Base-by-base conservation (phyloP, 176 grass and related monocot species). In the Neostapfia colusana region DNA sequence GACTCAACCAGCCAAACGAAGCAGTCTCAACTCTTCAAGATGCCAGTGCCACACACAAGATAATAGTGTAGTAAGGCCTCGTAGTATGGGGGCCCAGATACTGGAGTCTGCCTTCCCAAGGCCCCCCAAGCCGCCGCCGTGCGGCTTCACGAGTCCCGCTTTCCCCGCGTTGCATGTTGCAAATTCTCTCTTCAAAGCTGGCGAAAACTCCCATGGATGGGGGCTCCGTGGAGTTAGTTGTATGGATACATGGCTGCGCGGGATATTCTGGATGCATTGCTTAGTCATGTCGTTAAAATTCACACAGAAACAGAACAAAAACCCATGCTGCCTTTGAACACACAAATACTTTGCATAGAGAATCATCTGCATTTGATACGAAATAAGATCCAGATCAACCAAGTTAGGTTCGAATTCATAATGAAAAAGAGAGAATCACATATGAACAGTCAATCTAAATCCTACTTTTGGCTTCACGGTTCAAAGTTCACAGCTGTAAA, bases 181-280 rank as follows among this genome's bases (percentile, higher is more conserved):
- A 49, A 49, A 49, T 49, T 49, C 16, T 49, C 46, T 49, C 46
- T 49, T 49, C 17, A 49, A 49, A 49, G 46, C 16, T 17, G 46
- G 15, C 46, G 3, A 49, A 49, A 17, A 45, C 17, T 49, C 46
- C 16, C 15, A 17, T 49, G 46, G 35, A 40, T 38, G 2, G 1
- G 16, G 50, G 35, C 50, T 57, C 6, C 6, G 6, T 73, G 31
- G 31, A 23, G 17, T n/a, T n/a, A 73, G 20, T 73, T 57, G 35
- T 73, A 73, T 39, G 70, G 70, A 73, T 73, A 39, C 31, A 24
- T 73, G 2, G 70, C 70, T 24, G 34, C 21, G 9, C 49, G 70
- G 45, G 70, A 73, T 39, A 56, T 11, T 36, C 34, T 73, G 31
- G 49, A 73, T 39, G 28, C 0, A 4, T 15, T 73, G 31, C 70